Evolutionary conservation across 2,329 filamentous ascomycete genomes (phyloP).

Genomic region (Hypocrella siamensis): DNA sequence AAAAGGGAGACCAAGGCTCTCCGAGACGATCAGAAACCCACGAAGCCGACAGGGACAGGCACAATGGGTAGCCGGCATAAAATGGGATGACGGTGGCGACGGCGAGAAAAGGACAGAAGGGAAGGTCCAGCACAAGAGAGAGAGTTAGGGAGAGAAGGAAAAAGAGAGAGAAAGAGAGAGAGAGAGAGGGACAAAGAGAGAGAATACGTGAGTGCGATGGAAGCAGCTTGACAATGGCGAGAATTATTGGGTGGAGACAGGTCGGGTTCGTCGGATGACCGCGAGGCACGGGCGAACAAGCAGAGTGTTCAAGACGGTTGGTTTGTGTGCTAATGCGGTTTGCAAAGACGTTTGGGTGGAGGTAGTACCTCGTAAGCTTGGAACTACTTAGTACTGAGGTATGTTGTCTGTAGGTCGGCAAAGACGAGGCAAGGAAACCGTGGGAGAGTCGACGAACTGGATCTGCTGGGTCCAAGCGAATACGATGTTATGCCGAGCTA

Average conservation of each 20-base stretch:
- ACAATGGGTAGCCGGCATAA: too few species aligned
- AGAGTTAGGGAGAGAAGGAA: not conserved
- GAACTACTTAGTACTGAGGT: too few species aligned
- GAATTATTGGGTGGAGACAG: conserved; percentile 1
- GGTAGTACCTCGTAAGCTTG: not conserved
- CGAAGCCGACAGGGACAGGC: too few species aligned
- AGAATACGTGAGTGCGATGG: not conserved
- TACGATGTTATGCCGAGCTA: not conserved
- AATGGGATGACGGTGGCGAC: not conserved
- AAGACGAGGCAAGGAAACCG: too few species aligned
- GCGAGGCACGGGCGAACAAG: conserved; percentile 2
- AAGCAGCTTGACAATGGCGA: conserved; percentile 2
- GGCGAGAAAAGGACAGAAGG: not conserved
- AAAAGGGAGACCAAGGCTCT: too few species aligned
- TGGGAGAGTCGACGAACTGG: too few species aligned
- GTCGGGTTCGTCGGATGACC: conserved; percentile 4
- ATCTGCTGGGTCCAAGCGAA: not conserved
- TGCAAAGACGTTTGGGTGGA: not conserved
- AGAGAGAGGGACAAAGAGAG: not conserved
- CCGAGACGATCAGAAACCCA: too few species aligned
- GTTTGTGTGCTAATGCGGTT: too few species aligned
- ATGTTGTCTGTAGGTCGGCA: too few species aligned
- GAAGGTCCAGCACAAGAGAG: not conserved
- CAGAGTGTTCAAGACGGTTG: not conserved
- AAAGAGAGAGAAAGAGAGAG: not conserved